These are phyloP conservation scores for Blastomyces percursus DNA, from an alignment of 2,329 filamentous ascomycete genomes.

Conservation along the genomic window DNA sequence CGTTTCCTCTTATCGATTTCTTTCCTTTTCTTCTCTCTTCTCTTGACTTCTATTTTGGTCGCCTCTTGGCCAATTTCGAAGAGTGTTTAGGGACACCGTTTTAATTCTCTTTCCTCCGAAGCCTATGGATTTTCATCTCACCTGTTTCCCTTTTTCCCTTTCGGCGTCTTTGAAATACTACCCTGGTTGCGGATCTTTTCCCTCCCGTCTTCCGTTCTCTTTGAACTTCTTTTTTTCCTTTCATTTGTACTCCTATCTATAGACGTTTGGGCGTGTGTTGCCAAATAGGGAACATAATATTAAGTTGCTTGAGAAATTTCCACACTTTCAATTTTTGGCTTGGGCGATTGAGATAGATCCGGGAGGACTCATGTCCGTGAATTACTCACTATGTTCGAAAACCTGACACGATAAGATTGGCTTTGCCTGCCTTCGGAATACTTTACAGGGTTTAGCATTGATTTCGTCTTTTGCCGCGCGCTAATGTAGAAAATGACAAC, in stretches of 20 bases:
- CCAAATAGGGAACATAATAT: background rate
- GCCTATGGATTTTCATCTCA: background rate
- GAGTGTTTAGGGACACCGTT: background rate
- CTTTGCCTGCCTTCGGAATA: no score
- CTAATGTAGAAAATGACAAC: no score
- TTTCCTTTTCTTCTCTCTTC: background rate
- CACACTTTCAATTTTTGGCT: background rate
- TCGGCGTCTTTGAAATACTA: no score
- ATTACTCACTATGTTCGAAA: no score
- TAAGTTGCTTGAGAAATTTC: background rate
- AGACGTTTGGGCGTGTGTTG: background rate
- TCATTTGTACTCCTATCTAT: background rate
- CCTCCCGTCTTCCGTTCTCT: no score
- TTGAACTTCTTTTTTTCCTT: conserved; percentile 3
- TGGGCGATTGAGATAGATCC: background rate
- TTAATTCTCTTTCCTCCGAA: background rate
- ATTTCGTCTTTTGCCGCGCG: no score
- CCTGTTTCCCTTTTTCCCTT: background rate
- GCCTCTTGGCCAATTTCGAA: background rate
- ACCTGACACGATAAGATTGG: no score
- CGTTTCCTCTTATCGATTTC: background rate
- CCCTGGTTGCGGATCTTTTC: no score
- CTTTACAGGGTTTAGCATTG: no score
- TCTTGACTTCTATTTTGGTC: background rate
- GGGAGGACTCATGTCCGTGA: background rate